Evolutionary conservation across 2,329 filamentous ascomycete genomes (phyloP), one percentile per base, ranked within the genome.

Genomic region (Hortaea sp.): DNA sequence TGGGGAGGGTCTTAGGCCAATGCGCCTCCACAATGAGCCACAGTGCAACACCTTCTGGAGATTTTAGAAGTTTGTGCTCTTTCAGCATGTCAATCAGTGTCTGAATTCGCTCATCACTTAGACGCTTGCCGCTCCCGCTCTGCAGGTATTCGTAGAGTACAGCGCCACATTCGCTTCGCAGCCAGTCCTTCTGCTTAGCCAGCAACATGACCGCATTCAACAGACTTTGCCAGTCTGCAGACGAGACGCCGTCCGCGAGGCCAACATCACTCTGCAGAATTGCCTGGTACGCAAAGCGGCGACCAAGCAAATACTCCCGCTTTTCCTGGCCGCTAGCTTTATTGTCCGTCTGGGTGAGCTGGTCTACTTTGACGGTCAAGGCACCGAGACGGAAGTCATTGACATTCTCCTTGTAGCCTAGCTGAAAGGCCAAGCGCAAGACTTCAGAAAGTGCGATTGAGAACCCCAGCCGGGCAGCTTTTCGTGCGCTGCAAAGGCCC

Each of bases 401-500:
- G 37, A 34, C 29, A 41, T 34, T 31, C n/a, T 41, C 30, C 46
- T 42, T 45, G 13, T 45, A 32, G 11, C n/a, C 43, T 7, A 49
- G 43, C 10, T 50, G 45, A 31, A 55, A 85, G 5, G 89, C 67
- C 58, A 90, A 79, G 4, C 78, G 74, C 39, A 95, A 63, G 6
- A 94, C 70, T 65, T 95, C 89, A 0, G 88, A 84, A 54, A 97
- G 70, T 0, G 90, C 90, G 46, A 95, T 75, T 45, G 88, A 94
- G 64, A 94, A 95, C 3, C 92, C 92, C 43, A 92, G 70, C 28
- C 92, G 78, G 12, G 90, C 88, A 9, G 86, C 87, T 69, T 95
- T 95, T 47, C 88, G 82, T 45, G 88, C 84, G 63, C 88, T 95
- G 50, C 89, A 88, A 12, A 97, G 79, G 37, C 92, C 92, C 45